Conservation (phyloP, 2,329 filamentous ascomycete genomes). For the Paecilomyces fulvus region DNA sequence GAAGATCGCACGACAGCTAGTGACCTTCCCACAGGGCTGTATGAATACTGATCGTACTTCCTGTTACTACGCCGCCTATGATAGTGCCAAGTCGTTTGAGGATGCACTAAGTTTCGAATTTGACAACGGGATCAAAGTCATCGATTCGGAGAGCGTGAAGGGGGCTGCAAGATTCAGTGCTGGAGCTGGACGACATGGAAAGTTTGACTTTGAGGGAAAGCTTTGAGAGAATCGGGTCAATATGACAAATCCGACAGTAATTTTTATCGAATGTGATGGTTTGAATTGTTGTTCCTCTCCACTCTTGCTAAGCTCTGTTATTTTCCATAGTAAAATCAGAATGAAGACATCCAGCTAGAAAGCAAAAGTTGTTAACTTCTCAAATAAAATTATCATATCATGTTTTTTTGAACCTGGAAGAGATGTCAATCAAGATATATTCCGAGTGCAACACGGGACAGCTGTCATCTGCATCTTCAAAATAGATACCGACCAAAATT, state of each 20-base stretch:
- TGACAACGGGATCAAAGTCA: conserved; percentile 33
- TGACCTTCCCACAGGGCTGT: conserved; percentile 45
- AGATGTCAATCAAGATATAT: too few relatives aligned
- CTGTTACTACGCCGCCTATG: conserved; percentile 45
- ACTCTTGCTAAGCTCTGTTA: too few relatives aligned
- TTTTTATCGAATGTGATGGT: not conserved
- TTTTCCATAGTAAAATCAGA: too few relatives aligned
- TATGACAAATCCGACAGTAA: not conserved
- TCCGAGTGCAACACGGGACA: too few relatives aligned
- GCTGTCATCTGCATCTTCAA: too few relatives aligned
- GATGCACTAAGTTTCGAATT: conserved; percentile 45
- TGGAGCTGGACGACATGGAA: conserved; percentile 33
- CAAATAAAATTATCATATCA: too few relatives aligned
- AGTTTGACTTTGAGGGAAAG: not conserved
- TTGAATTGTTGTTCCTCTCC: not conserved
- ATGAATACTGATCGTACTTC: conserved; percentile 44
- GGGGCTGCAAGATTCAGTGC: conserved; percentile 34
- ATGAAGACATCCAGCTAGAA: too few relatives aligned
- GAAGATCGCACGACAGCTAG: conserved; percentile 38
- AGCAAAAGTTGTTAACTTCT: too few relatives aligned
- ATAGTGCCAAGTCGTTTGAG: conserved; percentile 39
- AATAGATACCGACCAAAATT: too few relatives aligned
- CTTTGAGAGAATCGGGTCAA: not conserved
- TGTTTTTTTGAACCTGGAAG: too few relatives aligned
- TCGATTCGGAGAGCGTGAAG: conserved; percentile 36